These are phyloP conservation scores for Rutstroemia sp. DNA, from an alignment of 2,329 filamentous ascomycete genomes.

Conservation along the genomic window DNA sequence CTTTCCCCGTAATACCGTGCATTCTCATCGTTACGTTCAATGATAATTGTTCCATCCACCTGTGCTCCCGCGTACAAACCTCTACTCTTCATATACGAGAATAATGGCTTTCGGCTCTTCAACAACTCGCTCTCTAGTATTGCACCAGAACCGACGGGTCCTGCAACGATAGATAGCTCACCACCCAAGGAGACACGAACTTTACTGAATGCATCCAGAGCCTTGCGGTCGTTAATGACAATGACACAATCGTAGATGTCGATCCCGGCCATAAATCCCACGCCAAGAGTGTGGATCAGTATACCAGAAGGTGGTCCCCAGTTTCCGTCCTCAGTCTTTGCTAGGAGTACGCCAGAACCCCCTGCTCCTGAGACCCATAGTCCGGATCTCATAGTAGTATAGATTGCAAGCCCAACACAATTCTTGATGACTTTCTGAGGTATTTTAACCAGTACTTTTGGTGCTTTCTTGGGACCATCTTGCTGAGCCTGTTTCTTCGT, in stretches of 20 bases:
- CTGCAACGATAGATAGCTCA: conserved; percentile 69
- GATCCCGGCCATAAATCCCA: conserved; percentile 85
- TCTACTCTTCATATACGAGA: conserved; percentile 80
- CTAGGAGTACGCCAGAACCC: conserved; percentile 79
- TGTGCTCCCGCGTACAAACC: conserved; percentile 82
- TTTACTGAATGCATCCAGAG: conserved; percentile 76
- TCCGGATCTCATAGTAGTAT: conserved; percentile 89
- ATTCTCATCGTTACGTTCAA: conserved; percentile 78
- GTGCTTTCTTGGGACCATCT: conserved; percentile 41
- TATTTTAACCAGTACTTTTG: conserved; percentile 70
- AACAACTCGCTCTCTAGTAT: conserved; percentile 21
- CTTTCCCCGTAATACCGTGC: conserved; percentile 70
- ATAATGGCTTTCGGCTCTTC: conserved; percentile 61
- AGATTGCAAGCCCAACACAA: conserved; percentile 82
- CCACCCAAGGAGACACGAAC: conserved; percentile 73
- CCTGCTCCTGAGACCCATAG: conserved; percentile 86
- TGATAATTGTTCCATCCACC: conserved; percentile 76
- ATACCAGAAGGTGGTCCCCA: conserved; percentile 92
- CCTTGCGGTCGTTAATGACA: conserved; percentile 80
- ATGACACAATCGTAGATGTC: conserved; percentile 96
- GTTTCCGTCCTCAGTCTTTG: conserved; percentile 69
- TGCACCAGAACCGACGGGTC: conserved; percentile 70
- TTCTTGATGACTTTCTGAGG: conserved; percentile 77
- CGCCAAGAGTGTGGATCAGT: conserved; percentile 77
- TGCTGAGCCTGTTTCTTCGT: conserved; percentile 36